These are phyloP conservation scores for Dorcoceras hygrometricum DNA, from an alignment of 257 asterid genomes.

Conservation along the genomic window DNA sequence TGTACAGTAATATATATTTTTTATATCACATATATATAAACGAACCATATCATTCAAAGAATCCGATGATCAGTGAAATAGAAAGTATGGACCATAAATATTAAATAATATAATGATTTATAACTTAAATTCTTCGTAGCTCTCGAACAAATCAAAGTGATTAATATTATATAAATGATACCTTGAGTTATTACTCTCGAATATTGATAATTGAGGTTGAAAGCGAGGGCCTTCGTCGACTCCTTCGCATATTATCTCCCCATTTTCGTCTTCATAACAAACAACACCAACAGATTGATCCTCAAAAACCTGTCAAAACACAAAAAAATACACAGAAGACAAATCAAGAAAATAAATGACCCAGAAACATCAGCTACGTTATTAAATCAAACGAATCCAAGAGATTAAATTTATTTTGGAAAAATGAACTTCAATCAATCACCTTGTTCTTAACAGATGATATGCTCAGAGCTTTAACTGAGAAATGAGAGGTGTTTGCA, in stretches of 20 bases:
- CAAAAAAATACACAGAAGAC: not conserved
- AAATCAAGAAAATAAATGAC: not conserved
- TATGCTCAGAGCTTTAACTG: constrained; percentile 41
- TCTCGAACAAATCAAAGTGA: no score
- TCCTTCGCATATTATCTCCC: constrained; percentile 67
- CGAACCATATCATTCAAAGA: no score
- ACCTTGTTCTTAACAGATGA: constrained; percentile 41
- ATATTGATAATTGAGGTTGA: constrained; percentile 33
- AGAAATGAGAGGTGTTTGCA: constrained; percentile 29
- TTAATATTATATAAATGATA: no score
- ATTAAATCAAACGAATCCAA: not conserved
- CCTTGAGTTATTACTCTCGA: constrained; percentile 36
- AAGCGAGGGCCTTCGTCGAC: constrained; percentile 68
- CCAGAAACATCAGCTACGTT: not conserved
- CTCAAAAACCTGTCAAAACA: constrained; percentile 44
- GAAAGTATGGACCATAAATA: no score
- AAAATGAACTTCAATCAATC: not conserved
- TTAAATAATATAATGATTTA: no score
- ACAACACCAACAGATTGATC: constrained; percentile 53
- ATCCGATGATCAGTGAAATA: no score
- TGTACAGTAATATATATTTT: no score
- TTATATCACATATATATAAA: no score
- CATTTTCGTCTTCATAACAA: constrained; percentile 57
- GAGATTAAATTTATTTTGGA: not conserved
- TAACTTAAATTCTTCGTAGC: no score